These are phyloP conservation scores for Thelonectria rubi DNA, from an alignment of 2,329 filamentous ascomycete species.

Conservation along the genomic window DNA sequence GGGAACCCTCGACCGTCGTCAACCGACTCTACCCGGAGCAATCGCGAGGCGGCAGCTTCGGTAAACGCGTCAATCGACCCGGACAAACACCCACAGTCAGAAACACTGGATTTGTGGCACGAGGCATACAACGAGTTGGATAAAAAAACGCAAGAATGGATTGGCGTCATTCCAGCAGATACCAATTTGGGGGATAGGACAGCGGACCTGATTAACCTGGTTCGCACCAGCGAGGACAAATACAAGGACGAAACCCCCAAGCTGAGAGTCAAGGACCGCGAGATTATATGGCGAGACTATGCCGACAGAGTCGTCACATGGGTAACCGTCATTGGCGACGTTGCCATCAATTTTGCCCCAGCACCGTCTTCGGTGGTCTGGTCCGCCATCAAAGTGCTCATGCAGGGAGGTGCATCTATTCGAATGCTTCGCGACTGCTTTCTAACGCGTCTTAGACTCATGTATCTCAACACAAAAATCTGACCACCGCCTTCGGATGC, in stretches of 20 bases:
- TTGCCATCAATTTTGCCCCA: constrained; percentile 11
- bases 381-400: constrained; percentile 10
- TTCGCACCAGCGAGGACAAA: constrained; percentile 2
- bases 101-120: not conserved
- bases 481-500: constrained; percentile 1
- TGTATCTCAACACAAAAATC: constrained; percentile 5
- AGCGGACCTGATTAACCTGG: not conserved
- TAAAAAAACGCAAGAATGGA: not conserved
- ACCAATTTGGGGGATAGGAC: not conserved
- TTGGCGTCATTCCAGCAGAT: not conserved
- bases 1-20: not conserved
- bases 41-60: not conserved
- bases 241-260: constrained; percentile 3
- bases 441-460: constrained; percentile 6
- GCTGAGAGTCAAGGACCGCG: not conserved
- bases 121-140: not conserved
- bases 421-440: not conserved
- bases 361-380: constrained; percentile 2
- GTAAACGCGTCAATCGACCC: not conserved
- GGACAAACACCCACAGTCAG: not conserved
- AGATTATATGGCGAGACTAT: constrained; percentile 18
- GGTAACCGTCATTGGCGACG: constrained; percentile 8
- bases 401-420: not conserved
- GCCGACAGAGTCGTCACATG: not conserved
- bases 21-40: not conserved